phyloP scores from a whole-genome alignment of 1,139 yeast species.

The Hanseniaspora sp. region DNA sequence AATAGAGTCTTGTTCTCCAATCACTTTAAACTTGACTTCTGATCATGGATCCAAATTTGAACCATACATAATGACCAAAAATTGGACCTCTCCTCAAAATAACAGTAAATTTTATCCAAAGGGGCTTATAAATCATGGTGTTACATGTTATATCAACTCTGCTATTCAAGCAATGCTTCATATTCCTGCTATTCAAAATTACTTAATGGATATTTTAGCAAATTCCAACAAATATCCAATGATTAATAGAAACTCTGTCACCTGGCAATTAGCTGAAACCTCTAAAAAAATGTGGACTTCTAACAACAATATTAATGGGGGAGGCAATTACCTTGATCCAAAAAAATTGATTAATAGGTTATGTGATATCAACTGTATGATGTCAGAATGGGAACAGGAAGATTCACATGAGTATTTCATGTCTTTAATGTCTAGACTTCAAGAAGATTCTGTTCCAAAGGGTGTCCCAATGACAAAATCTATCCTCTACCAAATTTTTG shows the following conservation, averaged over 20 bases:
- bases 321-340: constrained; percentile 47
- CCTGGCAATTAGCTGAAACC: constrained; percentile 62
- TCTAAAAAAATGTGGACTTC: constrained; percentile 51
- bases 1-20: constrained; percentile 1
- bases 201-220: constrained; percentile 50
- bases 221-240: constrained; percentile 11
- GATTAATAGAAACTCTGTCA: constrained; percentile 51
- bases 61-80: constrained; percentile 45
- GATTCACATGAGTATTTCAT: constrained; percentile 95
- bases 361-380: constrained; percentile 84
- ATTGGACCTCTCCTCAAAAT: constrained; percentile 44
- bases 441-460: constrained; percentile 84
- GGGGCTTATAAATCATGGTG: constrained; percentile 84
- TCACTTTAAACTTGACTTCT: constrained; percentile 40
- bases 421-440: constrained; percentile 77
- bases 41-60: constrained; percentile 49
- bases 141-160: constrained; percentile 91
- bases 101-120: constrained; percentile 41
- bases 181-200: constrained; percentile 82
- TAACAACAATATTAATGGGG: constrained; percentile 23
- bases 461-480: constrained; percentile 73
- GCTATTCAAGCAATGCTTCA: constrained; percentile 86
- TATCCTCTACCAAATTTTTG: constrained; percentile 82
- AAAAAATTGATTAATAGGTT: constrained; percentile 58
- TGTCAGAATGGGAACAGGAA: constrained; percentile 96